These are phyloP conservation scores for Orbilia blumenaviensis DNA, from an alignment of 2,329 filamentous ascomycete species.

Conservation along the genomic window DNA sequence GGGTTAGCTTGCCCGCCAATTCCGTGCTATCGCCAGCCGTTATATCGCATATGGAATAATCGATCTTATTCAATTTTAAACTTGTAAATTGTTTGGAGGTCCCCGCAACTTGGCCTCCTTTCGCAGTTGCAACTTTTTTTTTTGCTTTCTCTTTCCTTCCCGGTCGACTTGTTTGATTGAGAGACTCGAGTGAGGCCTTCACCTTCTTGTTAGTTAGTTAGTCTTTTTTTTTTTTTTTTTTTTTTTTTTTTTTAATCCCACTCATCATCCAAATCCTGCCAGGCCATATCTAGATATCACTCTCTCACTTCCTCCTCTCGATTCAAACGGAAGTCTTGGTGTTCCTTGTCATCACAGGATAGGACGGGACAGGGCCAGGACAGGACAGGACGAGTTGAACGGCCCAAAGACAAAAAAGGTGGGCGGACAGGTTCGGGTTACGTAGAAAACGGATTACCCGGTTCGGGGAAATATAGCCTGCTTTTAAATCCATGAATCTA, in stretches of 20 bases:
- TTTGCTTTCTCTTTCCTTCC: neutral
- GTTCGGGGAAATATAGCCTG: conserved; percentile 44
- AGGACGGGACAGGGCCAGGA: too few species aligned
- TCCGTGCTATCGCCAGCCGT: neutral
- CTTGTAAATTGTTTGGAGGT: conserved; percentile 3
- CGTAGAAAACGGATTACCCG: conserved; percentile 41
- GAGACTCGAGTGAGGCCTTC: too few species aligned
- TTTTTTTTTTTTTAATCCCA: too few species aligned
- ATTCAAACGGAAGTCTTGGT: conserved; percentile 9
- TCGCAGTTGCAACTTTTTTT: neutral
- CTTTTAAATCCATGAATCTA: conserved; percentile 30
- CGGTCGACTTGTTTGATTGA: neutral
- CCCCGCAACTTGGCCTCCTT: neutral
- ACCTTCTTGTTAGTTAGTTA: neutral
- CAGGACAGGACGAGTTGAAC: too few species aligned
- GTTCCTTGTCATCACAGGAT: conserved; percentile 12
- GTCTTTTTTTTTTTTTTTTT: too few species aligned
- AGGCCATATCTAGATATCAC: neutral
- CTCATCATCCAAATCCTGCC: neutral
- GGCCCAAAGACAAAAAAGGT: neutral
- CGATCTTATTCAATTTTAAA: conserved; percentile 2
- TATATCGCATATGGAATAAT: conserved; percentile 5
- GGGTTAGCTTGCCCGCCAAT: neutral
- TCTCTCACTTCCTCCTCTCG: neutral
- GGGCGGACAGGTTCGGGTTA: neutral